Evolutionary conservation across 2,329 filamentous ascomycete genomes (phyloP).

Genomic region (Aspergillus luchuensis): DNA sequence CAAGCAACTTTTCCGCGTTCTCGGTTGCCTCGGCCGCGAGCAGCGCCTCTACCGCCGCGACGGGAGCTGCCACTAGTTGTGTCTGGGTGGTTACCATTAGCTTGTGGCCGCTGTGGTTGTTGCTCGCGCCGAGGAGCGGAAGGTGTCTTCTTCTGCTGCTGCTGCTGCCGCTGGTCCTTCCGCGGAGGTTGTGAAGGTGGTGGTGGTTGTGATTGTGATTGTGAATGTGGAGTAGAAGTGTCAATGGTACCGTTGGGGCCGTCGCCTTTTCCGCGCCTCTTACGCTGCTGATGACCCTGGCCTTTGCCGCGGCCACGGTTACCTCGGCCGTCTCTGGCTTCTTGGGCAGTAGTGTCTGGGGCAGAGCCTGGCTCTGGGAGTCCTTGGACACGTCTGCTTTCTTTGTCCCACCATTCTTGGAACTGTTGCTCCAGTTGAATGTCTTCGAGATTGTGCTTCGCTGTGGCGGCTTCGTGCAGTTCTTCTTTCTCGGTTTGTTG

Average conservation of each 20-base stretch:
- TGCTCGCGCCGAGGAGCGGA: constrained; percentile 17
- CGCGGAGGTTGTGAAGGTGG: constrained; percentile 15
- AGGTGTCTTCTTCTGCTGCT: neutral
- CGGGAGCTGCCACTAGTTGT: constrained; percentile 18
- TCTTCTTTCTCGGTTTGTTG: constrained; percentile 82
- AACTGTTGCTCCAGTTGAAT: constrained; percentile 98
- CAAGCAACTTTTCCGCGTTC: neutral
- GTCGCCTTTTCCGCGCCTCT: constrained; percentile 17
- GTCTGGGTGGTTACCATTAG: constrained; percentile 18
- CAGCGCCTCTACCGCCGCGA: constrained; percentile 25
- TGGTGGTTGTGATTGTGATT: neutral
- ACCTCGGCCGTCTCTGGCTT: constrained; percentile 13
- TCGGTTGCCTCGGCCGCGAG: constrained; percentile 19
- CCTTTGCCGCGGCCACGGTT: constrained; percentile 21
- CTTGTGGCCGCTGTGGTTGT: constrained; percentile 10
- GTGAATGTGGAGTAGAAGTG: neutral
- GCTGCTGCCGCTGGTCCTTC: neutral
- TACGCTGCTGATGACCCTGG: constrained; percentile 16
- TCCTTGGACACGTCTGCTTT: constrained; percentile 41
- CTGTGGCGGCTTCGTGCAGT: constrained; percentile 74
- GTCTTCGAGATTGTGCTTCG: constrained; percentile 86
- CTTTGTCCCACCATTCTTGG: constrained; percentile 63
- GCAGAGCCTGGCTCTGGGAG: constrained; percentile 29
- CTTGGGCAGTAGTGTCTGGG: constrained; percentile 6
- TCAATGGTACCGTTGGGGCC: neutral